Evolutionary conservation across 441 rosid genomes (phyloP), one percentile per base, ranked within the genome.

Genomic region (Omphalea diandra): DNA sequence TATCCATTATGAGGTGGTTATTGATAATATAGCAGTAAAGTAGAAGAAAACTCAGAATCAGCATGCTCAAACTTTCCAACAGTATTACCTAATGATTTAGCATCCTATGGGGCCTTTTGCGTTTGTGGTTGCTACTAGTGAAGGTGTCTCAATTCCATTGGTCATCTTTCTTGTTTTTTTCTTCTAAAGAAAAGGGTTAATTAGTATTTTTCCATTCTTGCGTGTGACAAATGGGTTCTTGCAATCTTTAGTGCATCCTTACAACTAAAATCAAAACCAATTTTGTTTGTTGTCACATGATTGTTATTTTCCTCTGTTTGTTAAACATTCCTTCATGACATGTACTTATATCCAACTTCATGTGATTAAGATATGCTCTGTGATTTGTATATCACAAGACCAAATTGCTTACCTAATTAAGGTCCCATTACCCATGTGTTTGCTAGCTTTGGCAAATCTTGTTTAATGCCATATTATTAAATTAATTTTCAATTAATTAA

Each of bases 281-380:
- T 64, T 68, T 53, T 40, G 20, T 62, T n/a, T 6, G n/a, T 29
- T 56, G 52, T 36, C 12, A 18, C 29, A 14, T 56, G 49, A 31
- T 64, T 65, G 62, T 74, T 22, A 5, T 66, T 32, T 69, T 56
- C 35, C 32, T 32, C 9, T 9, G 14, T 53, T 46, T 54, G 32
- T 53, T 36, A 55, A 53, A 52, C 29, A 35, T 22, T 49, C 26
- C 24, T 20, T n/a, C 24, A 49, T 20, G 27, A n/a, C 54, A 49
- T 7, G 6, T 49, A n/a, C 26, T 7, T 7, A 3, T 7, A 1
- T 18, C 52, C 31, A 62, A 11, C n/a, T 22, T 40, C 24, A 26
- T 63, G 54, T 27, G 67, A 43, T 44, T 22, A 36, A 38, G n/a
- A n/a, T n/a, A n/a, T 12, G 9, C 32, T 20, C 38, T 61, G 49